Evolutionary conservation across 1,139 yeast species (phyloP), one percentile per base, ranked within the genome.

Genomic region (Kurtzmaniella quercitrusa): DNA sequence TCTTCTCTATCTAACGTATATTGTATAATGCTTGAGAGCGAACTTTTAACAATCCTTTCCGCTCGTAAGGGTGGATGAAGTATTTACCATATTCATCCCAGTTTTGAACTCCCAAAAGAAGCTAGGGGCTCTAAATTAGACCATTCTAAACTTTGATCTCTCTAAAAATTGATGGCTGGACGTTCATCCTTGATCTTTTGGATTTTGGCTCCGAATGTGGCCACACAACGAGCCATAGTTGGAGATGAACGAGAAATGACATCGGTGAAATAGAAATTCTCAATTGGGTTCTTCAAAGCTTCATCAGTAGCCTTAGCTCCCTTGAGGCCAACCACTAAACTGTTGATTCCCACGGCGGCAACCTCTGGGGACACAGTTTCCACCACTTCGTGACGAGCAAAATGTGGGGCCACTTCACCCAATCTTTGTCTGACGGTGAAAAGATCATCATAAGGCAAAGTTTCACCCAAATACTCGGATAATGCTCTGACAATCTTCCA

Each of bases 401-500:
- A 76, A 63, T 84, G 87, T 47, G 96, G 96, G 23, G 96, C 93
- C 51, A 88, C 73, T 56, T 85, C 86, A 43, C 80, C 81, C 59
- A 88, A 68, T 62, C 96, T 79, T 41, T 75, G 68, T 65, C 94
- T 84, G 43, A 88, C 70, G 46, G 85, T 78, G 54, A 79, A 77
- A 43, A 80, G 64, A 61, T 85, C 91, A 61, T 87, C 94, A 60
- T 88, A 88, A 41, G 93, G 93, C 58, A 88, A 75, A 2, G 85
- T 70, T 37, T 77, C 78, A 44, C 81, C 82, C 56, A 88, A 71
- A 61, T 85, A 87, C 66, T 88, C 95, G 43, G 88, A 80, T 47
- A 86, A 76, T 9, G 95, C 96, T 66, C 94, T 81, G 56, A 88
- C 66, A 52, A 88, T 84, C 72, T 85, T 84, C 96, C 96, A 88